Evolutionary conservation across 768 basidiomycete species (phyloP), one percentile per base, ranked within the genome.

Genomic region (Mycena haematopus): DNA sequence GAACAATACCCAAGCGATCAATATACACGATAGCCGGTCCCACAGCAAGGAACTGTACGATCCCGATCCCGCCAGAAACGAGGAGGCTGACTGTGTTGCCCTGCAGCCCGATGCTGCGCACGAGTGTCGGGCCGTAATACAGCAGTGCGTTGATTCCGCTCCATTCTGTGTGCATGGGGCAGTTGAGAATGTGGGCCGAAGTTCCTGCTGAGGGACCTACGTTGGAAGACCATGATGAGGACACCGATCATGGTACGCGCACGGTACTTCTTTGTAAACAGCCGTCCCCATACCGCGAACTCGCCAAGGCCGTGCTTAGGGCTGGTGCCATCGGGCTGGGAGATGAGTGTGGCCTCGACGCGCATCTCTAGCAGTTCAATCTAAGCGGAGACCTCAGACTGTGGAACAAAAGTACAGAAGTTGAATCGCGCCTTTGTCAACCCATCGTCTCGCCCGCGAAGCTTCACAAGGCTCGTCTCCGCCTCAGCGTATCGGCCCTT

Each of bases 131-230:
- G 0, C 91, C 92, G 67, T 92, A 94, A 68, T 93, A 94, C 9
- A 93, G 77, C 33, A 94, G 71, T 11, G 92, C 91, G 69, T 93
- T 94, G 65, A 93, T 94, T 2, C 92, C 92, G 60, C 86, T 89
- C 92, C 92, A 93, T 76, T 93, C 91, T 93, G 68, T 15, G 29
- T 33, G 10, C 10, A 17, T 17, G 3, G 40, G 17, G 25, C 17
- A 31, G 29, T 9, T 31, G 9, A 31, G 9, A 31, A 31, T 9
- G 29, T 9, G 29, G 29, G 9, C 29, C 9, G 9, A 31, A 31
- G 29, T 9, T 31, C 29, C 29, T 31, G 6, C 9, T 9, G 29
- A 31, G 29, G 50, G 47, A 24, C 3, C 50, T 66, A 91, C 92
- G 92, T 74, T 94, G 92, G 68, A 93, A 93, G 54, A 91, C 85